A percentile compares a stretch with the other conserved stretches of the same genome.
phyloP scores from a whole-genome alignment of 1,284 basidiomycete species.

The Cutaneotrichosporon daszewskae region DNA sequence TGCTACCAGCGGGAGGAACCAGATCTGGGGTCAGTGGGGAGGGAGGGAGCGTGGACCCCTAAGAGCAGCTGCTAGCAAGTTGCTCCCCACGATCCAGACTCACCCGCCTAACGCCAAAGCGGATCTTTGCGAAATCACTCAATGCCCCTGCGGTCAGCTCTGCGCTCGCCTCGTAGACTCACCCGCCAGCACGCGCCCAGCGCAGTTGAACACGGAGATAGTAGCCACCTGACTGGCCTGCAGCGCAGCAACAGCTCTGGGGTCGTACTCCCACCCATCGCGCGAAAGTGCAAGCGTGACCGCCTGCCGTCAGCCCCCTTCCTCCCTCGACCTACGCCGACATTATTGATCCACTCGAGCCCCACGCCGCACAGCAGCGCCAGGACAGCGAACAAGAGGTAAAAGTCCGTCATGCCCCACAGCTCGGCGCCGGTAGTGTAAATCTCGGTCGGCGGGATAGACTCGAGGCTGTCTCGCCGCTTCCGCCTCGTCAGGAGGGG shows the following conservation, averaged over 20 bases:
- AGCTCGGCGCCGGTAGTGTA: conserved; percentile 27
- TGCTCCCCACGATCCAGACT: conserved; percentile 1
- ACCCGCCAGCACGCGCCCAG: conserved; percentile 74
- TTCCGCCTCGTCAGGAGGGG: conserved; percentile 1
- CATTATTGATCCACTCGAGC: conserved; percentile 92
- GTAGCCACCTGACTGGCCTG: conserved; percentile 82
- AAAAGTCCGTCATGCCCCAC: conserved; percentile 58
- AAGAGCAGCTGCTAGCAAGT: neutral
- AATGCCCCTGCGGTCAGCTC: conserved; percentile 54
- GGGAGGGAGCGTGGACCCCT: neutral
- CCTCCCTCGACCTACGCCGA: conserved; percentile 52
- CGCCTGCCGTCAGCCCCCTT: conserved; percentile 43
- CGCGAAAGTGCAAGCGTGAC: conserved; percentile 80
- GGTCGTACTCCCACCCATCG: conserved; percentile 60
- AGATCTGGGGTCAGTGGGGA: conserved; percentile 38
- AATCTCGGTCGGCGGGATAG: conserved; percentile 22
- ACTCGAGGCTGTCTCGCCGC: conserved; percentile 20
- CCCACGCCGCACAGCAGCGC: conserved; percentile 77
- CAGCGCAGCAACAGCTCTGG: conserved; percentile 61
- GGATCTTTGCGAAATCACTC: conserved; percentile 65
- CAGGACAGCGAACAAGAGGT: conserved; percentile 65
- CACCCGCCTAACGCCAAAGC: conserved; percentile 56
- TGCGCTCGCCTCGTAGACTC: conserved; percentile 12
- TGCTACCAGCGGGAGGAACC: conserved; percentile 64
- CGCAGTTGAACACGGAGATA: conserved; percentile 76